Percentiles rank a stretch among this genome's conserved stretches.
Evolutionary conservation across 805 yeast species (phyloP).

Genomic region (Nakazawaea ishiwadae): DNA sequence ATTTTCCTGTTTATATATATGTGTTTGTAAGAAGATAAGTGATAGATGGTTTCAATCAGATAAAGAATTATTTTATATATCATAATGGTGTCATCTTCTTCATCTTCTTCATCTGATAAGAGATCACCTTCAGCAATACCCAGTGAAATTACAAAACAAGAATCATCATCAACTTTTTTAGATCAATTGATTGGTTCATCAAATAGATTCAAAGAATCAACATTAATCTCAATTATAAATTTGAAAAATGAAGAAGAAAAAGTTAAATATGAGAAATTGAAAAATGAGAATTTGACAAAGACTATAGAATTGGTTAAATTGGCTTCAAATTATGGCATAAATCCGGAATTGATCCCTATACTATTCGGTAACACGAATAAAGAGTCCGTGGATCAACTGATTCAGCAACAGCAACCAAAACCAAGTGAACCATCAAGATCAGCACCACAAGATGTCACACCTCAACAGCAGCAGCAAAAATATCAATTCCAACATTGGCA

Average conservation of each 20-base stretch:
- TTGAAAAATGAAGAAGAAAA: conserved; percentile 38
- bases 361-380: conserved; percentile 16
- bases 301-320: conserved; percentile 32
- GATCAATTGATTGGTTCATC: conserved; percentile 1
- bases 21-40: too few species aligned
- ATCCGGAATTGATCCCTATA: conserved; percentile 22
- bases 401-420: background rate
- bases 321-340: conserved; percentile 19
- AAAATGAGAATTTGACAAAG: conserved; percentile 26
- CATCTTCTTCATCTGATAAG: too few species aligned
- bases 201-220: conserved; percentile 23
- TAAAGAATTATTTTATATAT: too few species aligned
- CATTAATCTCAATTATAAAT: conserved; percentile 30
- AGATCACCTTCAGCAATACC: too few species aligned
- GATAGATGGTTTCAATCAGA: too few species aligned
- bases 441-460: conserved; percentile 4
- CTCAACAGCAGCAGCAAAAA: conserved; percentile 15
- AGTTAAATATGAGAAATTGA: conserved; percentile 33
- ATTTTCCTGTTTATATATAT: too few species aligned
- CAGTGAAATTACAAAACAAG: too few species aligned
- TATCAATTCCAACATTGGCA: conserved; percentile 32
- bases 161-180: too few species aligned
- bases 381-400: too few species aligned
- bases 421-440: conserved; percentile 5
- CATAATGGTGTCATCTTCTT: too few species aligned